Base-by-base conservation (phyloP, 352 stramenopile species). In the Elongisporangium senticosum region DNA sequence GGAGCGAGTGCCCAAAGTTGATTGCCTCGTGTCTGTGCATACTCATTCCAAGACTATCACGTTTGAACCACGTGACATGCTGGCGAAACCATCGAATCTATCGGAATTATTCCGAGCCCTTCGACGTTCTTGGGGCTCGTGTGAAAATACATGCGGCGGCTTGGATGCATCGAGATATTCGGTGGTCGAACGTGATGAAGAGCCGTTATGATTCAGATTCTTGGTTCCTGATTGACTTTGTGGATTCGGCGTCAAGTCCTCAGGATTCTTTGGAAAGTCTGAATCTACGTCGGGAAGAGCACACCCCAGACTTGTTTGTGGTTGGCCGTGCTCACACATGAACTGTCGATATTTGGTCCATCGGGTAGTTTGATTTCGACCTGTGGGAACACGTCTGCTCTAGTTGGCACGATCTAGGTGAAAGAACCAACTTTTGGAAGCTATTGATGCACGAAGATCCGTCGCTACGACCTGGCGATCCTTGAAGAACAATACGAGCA, bases 81-180 rank as follows among this genome's bases (percentile, higher is more conserved):
- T 47, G 53, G 19, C 50, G 19, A 61, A 55, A 19, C 62, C 62
- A 39, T 43, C 5, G 6, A 56, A 43, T 21, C 13, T 68, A 24
- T n/a, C 43, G 7, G 49, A 62, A 20, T 40, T 69, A 37, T 65
- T 61, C 48, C 3, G n/a, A 11, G 58, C 49, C 2, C 21, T 65
- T 17, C 53, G 39, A 65, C 22, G 40, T 69, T 49, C 47, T 65
- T 13, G 43, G 60, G 21, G 39, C 49, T n/a, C 37, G 65, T 2
- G 53, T 65, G 23, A 39, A 22, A 10, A 23, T 68, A 2, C 57
- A 68, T 55, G 19, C 15, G 33, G 28, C n/a, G 15, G 48, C 21
- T 19, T 59, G 37, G 51, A 64, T 64, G 50, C 58, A 64, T 50
- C 51, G 58, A 48, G 58, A 64, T 24, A 64, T 64, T 10, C 58